A percentile compares a stretch with the other conserved stretches of the same genome.
These are phyloP conservation scores for Olyra latifolia DNA, from an alignment of 176 grass and related monocot species.

Conservation along the genomic window DNA sequence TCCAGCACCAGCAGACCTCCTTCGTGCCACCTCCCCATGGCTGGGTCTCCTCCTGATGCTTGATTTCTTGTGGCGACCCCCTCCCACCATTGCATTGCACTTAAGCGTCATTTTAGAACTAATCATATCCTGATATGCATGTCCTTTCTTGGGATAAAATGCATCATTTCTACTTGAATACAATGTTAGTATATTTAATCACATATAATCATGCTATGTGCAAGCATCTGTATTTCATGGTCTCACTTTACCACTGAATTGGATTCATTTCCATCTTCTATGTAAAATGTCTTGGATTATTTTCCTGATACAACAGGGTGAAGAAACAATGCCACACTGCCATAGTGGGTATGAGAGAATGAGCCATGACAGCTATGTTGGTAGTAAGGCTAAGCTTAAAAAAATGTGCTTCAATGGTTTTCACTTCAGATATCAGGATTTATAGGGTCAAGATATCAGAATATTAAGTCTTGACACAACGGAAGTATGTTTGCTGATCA, in stretches of 20 bases:
- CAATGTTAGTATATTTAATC: not conserved
- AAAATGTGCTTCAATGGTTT: not conserved
- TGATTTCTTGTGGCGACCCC: too few relatives aligned
- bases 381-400: not conserved
- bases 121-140: not conserved
- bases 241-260: not conserved
- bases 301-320: not conserved
- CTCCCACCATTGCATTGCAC: too few relatives aligned
- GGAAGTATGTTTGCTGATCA: not conserved
- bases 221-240: not conserved
- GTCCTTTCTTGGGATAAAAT: not conserved
- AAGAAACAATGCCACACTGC: not conserved
- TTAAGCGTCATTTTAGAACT: not conserved
- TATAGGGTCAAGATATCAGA: not conserved
- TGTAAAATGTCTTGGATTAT: not conserved
- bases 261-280: not conserved
- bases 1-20: too few relatives aligned
- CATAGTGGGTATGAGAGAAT: not conserved
- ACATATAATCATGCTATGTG: constrained; percentile 5
- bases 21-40: too few relatives aligned
- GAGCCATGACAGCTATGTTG: not conserved
- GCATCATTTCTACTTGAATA: not conserved
- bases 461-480: not conserved
- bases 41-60: too few relatives aligned
- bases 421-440: not conserved